Percentiles rank a stretch among this genome's conserved stretches.
Evolutionary conservation across 2,329 filamentous ascomycete species (phyloP).

Genomic region (Cercospora zeina): DNA sequence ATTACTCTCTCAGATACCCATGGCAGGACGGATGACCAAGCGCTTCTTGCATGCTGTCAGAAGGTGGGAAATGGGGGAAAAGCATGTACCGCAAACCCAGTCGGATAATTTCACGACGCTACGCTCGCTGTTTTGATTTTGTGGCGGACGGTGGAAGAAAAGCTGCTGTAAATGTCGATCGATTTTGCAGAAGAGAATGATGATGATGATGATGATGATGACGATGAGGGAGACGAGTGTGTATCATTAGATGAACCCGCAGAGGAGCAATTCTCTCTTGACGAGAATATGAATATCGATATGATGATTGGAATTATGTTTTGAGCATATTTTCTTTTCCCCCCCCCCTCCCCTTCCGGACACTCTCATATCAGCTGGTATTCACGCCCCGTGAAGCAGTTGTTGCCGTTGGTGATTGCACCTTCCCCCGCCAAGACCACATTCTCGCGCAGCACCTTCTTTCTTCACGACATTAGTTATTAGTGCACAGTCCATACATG

Average conservation of each 20-base stretch:
- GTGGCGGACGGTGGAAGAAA: background rate
- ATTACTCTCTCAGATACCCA: slow-evolving; percentile 4
- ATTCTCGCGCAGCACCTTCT: background rate
- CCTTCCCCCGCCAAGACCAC: background rate
- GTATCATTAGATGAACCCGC: background rate
- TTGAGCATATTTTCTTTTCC: background rate
- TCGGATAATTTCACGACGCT: background rate
- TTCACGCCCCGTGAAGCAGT: no score
- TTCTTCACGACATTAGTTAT: background rate
- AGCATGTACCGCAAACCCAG: background rate
- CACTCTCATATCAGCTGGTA: no score
- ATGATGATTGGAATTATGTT: background rate
- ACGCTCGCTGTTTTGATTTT: background rate
- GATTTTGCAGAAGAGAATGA: background rate
- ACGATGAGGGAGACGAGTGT: background rate
- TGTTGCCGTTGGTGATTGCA: background rate
- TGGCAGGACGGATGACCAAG: background rate
- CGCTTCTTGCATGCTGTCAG: no score
- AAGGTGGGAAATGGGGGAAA: background rate
- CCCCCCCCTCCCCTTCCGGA: no score
- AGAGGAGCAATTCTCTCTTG: background rate
- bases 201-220: no score
- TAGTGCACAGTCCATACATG: background rate
- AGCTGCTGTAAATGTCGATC: background rate
- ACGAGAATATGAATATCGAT: slow-evolving; percentile 3